These are phyloP conservation scores for Euphrasia confusa DNA, from an alignment of 257 asterid genomes.

Conservation along the genomic window DNA sequence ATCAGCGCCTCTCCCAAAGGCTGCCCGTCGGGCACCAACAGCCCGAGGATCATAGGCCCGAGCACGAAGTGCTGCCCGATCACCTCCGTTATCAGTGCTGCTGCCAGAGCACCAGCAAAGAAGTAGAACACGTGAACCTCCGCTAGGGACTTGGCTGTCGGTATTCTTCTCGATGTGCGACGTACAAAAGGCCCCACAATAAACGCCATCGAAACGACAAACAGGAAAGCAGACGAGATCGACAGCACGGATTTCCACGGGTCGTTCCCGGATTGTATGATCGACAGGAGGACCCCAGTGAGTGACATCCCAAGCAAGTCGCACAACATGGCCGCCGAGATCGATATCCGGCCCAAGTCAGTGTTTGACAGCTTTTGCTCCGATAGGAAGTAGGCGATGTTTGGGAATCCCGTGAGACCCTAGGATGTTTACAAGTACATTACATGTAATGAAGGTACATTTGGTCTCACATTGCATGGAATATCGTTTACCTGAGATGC, in stretches of 20 bases:
- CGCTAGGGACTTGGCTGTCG: constrained; percentile 35
- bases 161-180: constrained; percentile 24
- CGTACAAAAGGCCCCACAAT: constrained; percentile 36
- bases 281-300: neutral
- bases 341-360: constrained; percentile 54
- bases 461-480: too few species aligned
- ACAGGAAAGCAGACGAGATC: constrained; percentile 11
- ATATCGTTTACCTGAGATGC: constrained; percentile 24
- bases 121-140: constrained; percentile 33
- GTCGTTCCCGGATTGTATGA: constrained; percentile 24
- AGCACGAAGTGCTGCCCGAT: constrained; percentile 70
- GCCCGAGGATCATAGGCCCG: constrained; percentile 64
- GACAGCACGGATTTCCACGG: constrained; percentile 1
- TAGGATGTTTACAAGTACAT: too few species aligned
- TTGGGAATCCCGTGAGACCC: constrained; percentile 45
- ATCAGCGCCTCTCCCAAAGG: constrained; percentile 52
- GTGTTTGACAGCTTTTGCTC: constrained; percentile 71
- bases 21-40: constrained; percentile 70
- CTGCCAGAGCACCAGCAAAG: constrained; percentile 27
- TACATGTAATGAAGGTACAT: too few species aligned
- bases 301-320: constrained; percentile 49
- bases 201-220: constrained; percentile 6
- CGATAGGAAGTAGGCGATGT: constrained; percentile 53
- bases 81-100: constrained; percentile 40
- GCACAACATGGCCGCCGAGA: constrained; percentile 50